phyloP scores from a whole-genome alignment of 768 basidiomycete species.

The Lactarius pseudohatsudake region DNA sequence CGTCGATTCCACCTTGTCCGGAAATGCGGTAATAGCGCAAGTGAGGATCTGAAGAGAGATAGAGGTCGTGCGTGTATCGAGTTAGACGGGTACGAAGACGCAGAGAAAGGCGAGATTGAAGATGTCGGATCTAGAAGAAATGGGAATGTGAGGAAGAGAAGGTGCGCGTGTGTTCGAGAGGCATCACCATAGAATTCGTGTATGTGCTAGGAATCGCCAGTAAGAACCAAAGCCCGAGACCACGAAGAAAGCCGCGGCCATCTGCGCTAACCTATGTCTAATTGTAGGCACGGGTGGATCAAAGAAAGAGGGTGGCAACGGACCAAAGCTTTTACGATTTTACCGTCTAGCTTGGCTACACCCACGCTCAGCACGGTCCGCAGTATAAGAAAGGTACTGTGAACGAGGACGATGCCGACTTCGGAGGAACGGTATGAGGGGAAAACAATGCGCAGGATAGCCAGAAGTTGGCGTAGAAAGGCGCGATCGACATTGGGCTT shows the following conservation, averaged over 20 bases:
- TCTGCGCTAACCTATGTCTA: slow-evolving; percentile 68
- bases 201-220: slow-evolving; percentile 92
- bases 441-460: slow-evolving; percentile 73
- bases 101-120: slow-evolving; percentile 84
- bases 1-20: slow-evolving; percentile 47
- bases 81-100: slow-evolving; percentile 83
- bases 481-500: slow-evolving; percentile 69
- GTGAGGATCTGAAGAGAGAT: slow-evolving; percentile 72
- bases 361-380: slow-evolving; percentile 85
- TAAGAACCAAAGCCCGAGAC: slow-evolving; percentile 84
- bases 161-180: background rate
- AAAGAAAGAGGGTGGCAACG: slow-evolving; percentile 21
- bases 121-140: slow-evolving; percentile 67
- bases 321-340: slow-evolving; percentile 85
- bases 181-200: slow-evolving; percentile 85
- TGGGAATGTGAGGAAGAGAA: slow-evolving; percentile 3
- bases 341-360: slow-evolving; percentile 86
- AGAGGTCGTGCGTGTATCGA: slow-evolving; percentile 88
- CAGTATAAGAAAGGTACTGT: slow-evolving; percentile 83
- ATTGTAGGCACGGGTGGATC: background rate
- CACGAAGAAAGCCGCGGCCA: slow-evolving; percentile 76
- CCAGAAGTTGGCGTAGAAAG: slow-evolving; percentile 70
- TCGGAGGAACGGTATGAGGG: slow-evolving; percentile 68
- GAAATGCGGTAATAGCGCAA: slow-evolving; percentile 64
- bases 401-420: slow-evolving; percentile 65